phyloP scores from a whole-genome alignment of 129 eudicot species.

The Heracleum sosnowskyi region DNA sequence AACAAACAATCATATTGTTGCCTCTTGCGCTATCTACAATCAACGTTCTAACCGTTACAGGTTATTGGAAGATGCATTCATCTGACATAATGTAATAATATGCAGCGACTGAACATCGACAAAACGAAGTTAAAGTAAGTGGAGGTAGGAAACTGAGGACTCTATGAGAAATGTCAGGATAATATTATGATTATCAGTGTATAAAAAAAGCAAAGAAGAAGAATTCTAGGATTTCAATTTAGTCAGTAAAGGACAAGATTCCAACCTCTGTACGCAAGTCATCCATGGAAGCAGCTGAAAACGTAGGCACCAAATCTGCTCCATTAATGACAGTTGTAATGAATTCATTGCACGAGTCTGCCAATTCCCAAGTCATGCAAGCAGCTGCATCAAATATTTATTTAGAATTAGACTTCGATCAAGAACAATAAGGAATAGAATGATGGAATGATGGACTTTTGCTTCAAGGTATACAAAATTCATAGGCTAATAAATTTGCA shows the following conservation, averaged over 20 bases:
- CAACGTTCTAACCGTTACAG: not conserved
- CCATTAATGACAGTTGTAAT: constrained; percentile 87
- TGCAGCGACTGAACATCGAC: not conserved
- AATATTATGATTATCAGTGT: not conserved
- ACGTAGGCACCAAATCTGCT: constrained; percentile 94
- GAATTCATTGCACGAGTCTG: constrained; percentile 78
- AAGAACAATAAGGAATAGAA: not conserved
- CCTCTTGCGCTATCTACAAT: not conserved
- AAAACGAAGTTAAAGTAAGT: not conserved
- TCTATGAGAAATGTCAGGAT: not conserved
- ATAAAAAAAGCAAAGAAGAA: not conserved
- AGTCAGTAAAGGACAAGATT: not conserved
- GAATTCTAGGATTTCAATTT: not conserved
- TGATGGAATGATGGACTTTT: not conserved
- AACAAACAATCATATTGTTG: not conserved
- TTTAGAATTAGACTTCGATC: constrained; percentile 1
- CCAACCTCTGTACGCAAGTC: constrained; percentile 86
- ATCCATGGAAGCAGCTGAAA: constrained; percentile 96
- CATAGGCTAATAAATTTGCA: not conserved
- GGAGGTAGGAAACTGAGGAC: not conserved
- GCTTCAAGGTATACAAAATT: not conserved
- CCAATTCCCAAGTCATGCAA: constrained; percentile 98
- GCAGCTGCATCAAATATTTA: constrained; percentile 51
- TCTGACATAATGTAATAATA: not conserved
- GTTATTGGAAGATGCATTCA: not conserved